Conservation (phyloP, 345 rosid species). For the Rhizophora apiculata region DNA sequence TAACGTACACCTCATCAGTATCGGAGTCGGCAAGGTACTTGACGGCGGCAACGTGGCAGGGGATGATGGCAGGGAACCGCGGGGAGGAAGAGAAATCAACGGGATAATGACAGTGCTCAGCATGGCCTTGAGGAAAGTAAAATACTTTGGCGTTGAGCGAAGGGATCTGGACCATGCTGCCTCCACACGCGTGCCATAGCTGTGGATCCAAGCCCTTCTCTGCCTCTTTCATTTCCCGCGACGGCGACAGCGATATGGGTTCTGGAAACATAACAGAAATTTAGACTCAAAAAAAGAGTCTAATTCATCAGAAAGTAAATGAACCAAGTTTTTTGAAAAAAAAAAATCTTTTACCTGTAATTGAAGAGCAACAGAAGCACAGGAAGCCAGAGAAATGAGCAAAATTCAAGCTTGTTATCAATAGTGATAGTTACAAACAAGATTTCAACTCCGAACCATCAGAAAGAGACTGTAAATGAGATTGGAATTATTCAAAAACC, state of each 20-base stretch:
- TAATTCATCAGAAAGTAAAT: neutral
- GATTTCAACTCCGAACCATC: neutral
- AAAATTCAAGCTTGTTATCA: neutral
- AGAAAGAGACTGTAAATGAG: neutral
- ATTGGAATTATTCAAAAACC: neutral
- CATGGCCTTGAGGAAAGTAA: constrained; percentile 34
- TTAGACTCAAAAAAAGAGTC: neutral
- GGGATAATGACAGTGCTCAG: constrained; percentile 23
- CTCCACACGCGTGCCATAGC: constrained; percentile 35
- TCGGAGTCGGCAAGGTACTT: constrained; percentile 24
- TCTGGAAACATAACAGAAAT: neutral
- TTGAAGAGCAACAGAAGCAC: neutral
- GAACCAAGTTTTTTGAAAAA: neutral
- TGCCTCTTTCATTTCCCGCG: constrained; percentile 31
- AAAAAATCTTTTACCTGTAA: neutral
- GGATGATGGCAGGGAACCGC: constrained; percentile 10
- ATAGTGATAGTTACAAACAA: neutral
- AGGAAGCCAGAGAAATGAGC: neutral
- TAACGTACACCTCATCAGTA: constrained; percentile 25
- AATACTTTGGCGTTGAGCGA: constrained; percentile 16
- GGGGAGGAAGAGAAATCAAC: constrained; percentile 19
- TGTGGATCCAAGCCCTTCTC: constrained; percentile 23
- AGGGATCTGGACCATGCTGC: constrained; percentile 32
- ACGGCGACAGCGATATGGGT: neutral
- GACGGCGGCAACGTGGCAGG: constrained; percentile 20